Base-by-base conservation (phyloP, 768 basidiomycete species). In the Rhizopogon vinicolor region DNA sequence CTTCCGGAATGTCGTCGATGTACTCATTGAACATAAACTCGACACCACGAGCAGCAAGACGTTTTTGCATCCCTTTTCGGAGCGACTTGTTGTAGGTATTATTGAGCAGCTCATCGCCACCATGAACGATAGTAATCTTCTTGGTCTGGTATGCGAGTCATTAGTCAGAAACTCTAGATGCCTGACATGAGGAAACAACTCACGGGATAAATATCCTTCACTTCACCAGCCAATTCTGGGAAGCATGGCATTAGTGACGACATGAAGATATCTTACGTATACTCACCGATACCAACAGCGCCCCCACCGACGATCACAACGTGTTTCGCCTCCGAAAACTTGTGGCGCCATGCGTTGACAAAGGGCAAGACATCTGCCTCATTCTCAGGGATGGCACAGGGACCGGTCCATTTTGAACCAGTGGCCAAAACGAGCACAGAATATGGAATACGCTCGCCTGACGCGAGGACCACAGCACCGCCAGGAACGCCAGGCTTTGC, bases 61-160 rank as follows among this genome's bases (percentile, higher is more conserved):
- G 71, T 2, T 70, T 66, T 48, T 76, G 77, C 2, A 83, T 62
- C 22, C 68, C 73, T 28, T 73, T 74, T 49, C 87, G 78, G 67
- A 80, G 81, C 49, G 77, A 76, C 8, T 72, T 63, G 0, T 84
- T 78, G 62, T 88, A 89, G 1, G 75, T 66, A 5, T 73, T 65
- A 57, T 85, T 86, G 56, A 89, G 72, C 37, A 87, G 76, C n/a
- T 75, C 65, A 2, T 58, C 50, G n/a, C 76, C 70, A 28, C 75
- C 72, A 10, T 89, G 87, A 9, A 89, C 78, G 44, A 89, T 75
- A 16, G 85, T 85, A 14, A 89, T 75, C 57, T 79, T 84, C 52
- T 69, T 60, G 52, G 59, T 51, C 67, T 68, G 13, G 31, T 18
- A 13, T 8, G 40, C 33, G 7, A 18, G n/a, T 46, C 22, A 41